These are phyloP conservation scores for Mortierella sp. DNA, from an alignment of 371 early-diverging fungal genomes.

Conservation along the genomic window DNA sequence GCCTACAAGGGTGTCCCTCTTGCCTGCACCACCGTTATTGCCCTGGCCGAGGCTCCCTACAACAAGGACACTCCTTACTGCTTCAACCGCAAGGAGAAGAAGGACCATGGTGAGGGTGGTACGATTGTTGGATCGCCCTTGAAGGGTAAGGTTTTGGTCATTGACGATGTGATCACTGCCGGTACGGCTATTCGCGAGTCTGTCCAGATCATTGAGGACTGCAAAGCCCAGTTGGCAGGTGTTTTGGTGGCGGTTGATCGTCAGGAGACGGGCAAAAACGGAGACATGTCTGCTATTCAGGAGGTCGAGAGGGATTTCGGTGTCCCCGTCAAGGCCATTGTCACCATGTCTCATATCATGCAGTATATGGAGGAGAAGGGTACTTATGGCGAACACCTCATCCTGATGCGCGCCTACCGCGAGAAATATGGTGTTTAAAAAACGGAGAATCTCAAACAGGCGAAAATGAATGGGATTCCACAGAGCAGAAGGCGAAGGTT, in stretches of 20 bases:
- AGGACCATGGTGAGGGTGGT: constrained; percentile 99
- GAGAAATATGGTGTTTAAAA: constrained; percentile 75
- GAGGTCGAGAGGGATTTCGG: constrained; percentile 86
- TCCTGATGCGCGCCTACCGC: constrained; percentile 78
- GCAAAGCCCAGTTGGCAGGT: constrained; percentile 71
- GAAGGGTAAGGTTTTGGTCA: constrained; percentile 81
- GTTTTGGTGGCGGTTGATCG: constrained; percentile 95
- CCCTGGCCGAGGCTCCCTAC: constrained; percentile 66
- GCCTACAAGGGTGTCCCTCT: constrained; percentile 99
- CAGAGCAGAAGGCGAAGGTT: background rate
- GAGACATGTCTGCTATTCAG: constrained; percentile 87
- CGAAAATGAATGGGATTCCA: no score
- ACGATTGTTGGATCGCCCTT: constrained; percentile 90
- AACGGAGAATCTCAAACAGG: no score
- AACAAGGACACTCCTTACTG: constrained; percentile 83
- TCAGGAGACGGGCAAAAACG: constrained; percentile 81
- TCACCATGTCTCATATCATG: constrained; percentile 88
- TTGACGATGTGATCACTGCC: constrained; percentile 98
- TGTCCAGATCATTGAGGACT: constrained; percentile 78
- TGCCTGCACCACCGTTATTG: constrained; percentile 84
- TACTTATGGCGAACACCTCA: constrained; percentile 64
- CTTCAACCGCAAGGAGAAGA: constrained; percentile 98
- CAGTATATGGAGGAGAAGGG: constrained; percentile 89
- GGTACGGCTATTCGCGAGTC: constrained; percentile 97
- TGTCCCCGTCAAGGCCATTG: constrained; percentile 87